Base-by-base conservation (phyloP, 768 basidiomycete species). In the Sarcomyxa edulis region DNA sequence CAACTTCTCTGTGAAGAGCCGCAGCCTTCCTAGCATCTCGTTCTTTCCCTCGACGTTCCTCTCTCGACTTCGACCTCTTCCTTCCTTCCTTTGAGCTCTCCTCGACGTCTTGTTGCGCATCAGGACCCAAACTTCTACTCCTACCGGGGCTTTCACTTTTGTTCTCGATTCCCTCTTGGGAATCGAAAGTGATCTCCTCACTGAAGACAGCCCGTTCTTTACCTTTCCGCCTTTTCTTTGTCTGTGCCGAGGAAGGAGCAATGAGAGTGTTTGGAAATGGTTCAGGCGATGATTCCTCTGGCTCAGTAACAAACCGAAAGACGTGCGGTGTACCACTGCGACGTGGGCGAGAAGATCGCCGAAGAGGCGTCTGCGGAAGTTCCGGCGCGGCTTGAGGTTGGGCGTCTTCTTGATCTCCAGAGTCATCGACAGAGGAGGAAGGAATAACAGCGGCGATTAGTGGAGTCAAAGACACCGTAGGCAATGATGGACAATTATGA, bases 1-100 rank as follows among this genome's bases (percentile, higher is more conserved):
- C 66, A 19, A 78, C 54, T 52, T 72, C 71, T 41, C 71, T 63
- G 31, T 58, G 53, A 19, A 49, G 52, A 46, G 12, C 56, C 42
- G 43, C 43, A 40, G 42, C 54, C 47, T 31, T 44, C 48, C 36
- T 49, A 48, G 37, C 10, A 34, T 21, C 21, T 26, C 18, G 1
- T 21, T 36, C 22, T 11, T 11, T 42, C 27, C 15, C 25, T 18
- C 37, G 14, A n/a, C n/a, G n/a, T 8, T 30, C 42, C 4, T 29
- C 19, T n/a, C n/a, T 19, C 29, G 30, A 30, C 32, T 27, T n/a
- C 19, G 10, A 32, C 26, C 32, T 25, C 42, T 15, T 28, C 35
- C 11, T 19, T 25, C 36, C 35, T 46, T 19, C 32, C 31, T 28
- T 29, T 35, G 15, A 21, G n/a, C 14, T 39, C 26, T 30, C 22